Evolutionary conservation across 2,329 filamentous ascomycete species (phyloP).

Genomic region (Fonsecaea monophora): DNA sequence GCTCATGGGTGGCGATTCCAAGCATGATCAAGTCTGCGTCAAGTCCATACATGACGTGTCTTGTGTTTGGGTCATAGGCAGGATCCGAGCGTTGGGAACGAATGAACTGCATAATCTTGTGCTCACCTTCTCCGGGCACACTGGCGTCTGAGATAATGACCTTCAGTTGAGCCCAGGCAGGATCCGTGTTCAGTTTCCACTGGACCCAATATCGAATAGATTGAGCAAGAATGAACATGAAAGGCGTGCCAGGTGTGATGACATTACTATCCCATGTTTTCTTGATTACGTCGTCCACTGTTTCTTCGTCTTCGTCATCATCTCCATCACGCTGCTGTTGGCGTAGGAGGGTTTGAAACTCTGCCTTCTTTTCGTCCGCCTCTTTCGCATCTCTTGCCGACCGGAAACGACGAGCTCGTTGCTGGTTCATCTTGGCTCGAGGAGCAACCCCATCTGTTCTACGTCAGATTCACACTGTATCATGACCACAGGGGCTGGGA

Average conservation of each 20-base stretch:
- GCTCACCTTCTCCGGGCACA: slow-evolving; percentile 95
- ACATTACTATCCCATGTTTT: slow-evolving; percentile 91
- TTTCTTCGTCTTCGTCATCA: slow-evolving; percentile 62
- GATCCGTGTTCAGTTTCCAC: slow-evolving; percentile 97
- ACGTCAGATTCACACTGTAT: slow-evolving; percentile 17
- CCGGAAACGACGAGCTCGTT: slow-evolving; percentile 92
- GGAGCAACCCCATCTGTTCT: slow-evolving; percentile 87
- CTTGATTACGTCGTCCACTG: slow-evolving; percentile 67
- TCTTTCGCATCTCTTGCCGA: slow-evolving; percentile 93
- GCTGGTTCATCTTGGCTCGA: slow-evolving; percentile 99
- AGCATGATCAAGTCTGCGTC: slow-evolving; percentile 99
- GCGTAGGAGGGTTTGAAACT: slow-evolving; percentile 83
- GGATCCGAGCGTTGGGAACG: slow-evolving; percentile 89
- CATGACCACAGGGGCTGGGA: too few species aligned
- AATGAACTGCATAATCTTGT: slow-evolving; percentile 99
- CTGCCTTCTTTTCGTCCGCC: slow-evolving; percentile 88
- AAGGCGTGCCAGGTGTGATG: slow-evolving; percentile 95
- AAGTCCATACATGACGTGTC: slow-evolving; percentile 96
- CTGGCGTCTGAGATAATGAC: slow-evolving; percentile 98
- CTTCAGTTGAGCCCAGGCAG: slow-evolving; percentile 93
- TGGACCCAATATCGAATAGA: slow-evolving; percentile 96
- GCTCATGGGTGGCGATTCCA: slow-evolving; percentile 94
- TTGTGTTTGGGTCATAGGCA: slow-evolving; percentile 93
- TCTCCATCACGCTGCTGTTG: slow-evolving; percentile 70
- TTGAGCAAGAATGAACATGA: slow-evolving; percentile 93